Evolutionary conservation across 2,329 filamentous ascomycete species (phyloP).

Genomic region (Drechslerella dactyloides): DNA sequence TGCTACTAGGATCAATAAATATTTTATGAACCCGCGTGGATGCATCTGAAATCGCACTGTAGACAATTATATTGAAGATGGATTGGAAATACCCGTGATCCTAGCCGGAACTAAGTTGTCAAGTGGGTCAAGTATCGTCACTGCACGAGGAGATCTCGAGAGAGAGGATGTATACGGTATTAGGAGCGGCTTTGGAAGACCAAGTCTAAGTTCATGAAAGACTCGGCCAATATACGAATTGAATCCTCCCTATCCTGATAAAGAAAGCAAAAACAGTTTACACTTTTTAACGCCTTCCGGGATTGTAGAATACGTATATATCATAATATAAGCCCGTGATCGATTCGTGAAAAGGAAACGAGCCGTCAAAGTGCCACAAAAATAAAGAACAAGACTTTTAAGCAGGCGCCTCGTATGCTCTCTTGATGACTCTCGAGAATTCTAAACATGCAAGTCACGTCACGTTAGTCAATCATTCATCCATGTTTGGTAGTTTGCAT

Average conservation of each 20-base stretch:
- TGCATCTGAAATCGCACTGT: too few species aligned
- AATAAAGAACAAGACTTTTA: constrained; percentile 57
- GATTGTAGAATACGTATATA: neutral
- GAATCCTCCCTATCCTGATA: neutral
- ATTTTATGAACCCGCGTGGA: too few species aligned
- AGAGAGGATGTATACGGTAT: too few species aligned
- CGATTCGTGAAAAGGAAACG: neutral
- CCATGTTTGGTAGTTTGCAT: too few species aligned
- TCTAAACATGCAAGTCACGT: constrained; percentile 57
- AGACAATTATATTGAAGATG: too few species aligned
- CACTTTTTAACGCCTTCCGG: constrained; percentile 7
- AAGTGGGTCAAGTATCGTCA: too few species aligned
- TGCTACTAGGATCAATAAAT: too few species aligned
- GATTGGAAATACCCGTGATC: too few species aligned
- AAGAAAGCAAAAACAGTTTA: constrained; percentile 1
- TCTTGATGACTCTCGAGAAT: constrained; percentile 78
- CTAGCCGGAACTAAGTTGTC: too few species aligned
- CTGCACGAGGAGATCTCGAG: too few species aligned
- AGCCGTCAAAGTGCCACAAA: neutral
- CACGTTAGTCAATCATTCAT: neutral
- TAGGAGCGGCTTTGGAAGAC: too few species aligned
- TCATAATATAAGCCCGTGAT: neutral
- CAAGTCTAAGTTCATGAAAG: too few species aligned
- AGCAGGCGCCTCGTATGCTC: constrained; percentile 83
- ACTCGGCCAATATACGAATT: neutral